Evolutionary conservation across 139 green algal genomes (phyloP).

Genomic region (Chlamydomonas schloesseri): DNA sequence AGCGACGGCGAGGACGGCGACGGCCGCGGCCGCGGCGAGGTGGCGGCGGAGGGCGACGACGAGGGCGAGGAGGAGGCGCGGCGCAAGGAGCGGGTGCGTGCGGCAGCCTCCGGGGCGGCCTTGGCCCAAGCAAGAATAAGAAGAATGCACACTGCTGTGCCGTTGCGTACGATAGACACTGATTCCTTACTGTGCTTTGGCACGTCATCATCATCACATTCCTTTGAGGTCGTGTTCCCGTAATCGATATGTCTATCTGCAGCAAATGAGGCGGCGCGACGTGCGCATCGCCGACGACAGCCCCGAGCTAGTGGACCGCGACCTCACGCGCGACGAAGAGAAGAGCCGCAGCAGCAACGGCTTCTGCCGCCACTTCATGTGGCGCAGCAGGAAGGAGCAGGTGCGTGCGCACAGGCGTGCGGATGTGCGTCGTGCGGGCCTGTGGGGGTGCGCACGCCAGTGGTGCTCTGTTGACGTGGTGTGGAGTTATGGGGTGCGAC

Average conservation of each 20-base stretch:
- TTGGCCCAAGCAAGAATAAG: too few species aligned
- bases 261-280: constrained; percentile 7
- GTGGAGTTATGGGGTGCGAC: too few species aligned
- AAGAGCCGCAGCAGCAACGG: constrained; percentile 30
- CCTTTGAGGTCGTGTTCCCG: too few species aligned
- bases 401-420: too few species aligned
- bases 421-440: too few species aligned
- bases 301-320: constrained; percentile 34
- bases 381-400: constrained; percentile 30
- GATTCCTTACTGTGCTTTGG: too few species aligned
- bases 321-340: constrained; percentile 43
- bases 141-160: too few species aligned
- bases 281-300: constrained; percentile 9
- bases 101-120: too few species aligned
- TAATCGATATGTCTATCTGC: not conserved
- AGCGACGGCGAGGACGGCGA: constrained; percentile 24
- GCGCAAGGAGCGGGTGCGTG: constrained; percentile 28
- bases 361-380: constrained; percentile 43
- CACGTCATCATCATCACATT: too few species aligned
- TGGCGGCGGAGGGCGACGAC: constrained; percentile 21
- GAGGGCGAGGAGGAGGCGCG: constrained; percentile 20
- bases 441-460: too few species aligned
- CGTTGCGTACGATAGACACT: too few species aligned
- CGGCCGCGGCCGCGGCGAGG: constrained; percentile 15
- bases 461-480: too few species aligned